phyloP scores from a whole-genome alignment of 2,329 filamentous ascomycete genomes.

The Ascochyta viciae-villosae region DNA sequence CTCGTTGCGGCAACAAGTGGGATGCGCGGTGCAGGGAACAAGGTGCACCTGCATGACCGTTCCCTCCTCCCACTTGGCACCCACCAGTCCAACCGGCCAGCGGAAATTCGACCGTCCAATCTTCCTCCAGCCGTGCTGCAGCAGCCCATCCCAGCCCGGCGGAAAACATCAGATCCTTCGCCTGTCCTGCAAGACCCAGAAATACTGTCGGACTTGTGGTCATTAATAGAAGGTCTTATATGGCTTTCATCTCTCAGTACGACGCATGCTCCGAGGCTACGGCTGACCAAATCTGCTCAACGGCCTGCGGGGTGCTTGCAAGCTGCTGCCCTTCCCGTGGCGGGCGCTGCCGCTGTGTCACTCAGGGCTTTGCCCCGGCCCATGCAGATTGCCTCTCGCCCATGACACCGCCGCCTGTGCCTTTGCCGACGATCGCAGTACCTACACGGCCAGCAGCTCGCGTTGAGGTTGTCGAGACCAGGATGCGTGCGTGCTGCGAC shows the following conservation, averaged over 20 bases:
- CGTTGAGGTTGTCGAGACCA: conserved; percentile 11
- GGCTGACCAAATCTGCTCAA: conserved; percentile 21
- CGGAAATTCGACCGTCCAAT: conserved; percentile 9
- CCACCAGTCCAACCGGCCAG: conserved; percentile 11
- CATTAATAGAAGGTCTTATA: conserved; percentile 45
- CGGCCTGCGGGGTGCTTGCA: conserved; percentile 28
- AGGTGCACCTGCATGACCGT: conserved; percentile 35
- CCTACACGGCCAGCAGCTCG: conserved; percentile 2
- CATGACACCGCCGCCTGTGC: conserved; percentile 8
- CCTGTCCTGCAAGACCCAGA: conserved; percentile 32
- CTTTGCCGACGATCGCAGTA: neutral
- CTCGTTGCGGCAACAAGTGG: conserved; percentile 30
- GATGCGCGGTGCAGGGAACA: conserved; percentile 28
- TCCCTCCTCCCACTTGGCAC: conserved; percentile 20
- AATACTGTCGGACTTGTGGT: conserved; percentile 44
- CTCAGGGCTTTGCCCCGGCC: conserved; percentile 12
- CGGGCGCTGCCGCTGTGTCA: conserved; percentile 31
- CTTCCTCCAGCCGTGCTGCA: conserved; percentile 29
- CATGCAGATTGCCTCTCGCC: conserved; percentile 1
- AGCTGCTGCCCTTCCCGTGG: conserved; percentile 21
- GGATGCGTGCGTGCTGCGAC: conserved; percentile 17
- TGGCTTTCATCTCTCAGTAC: conserved; percentile 42
- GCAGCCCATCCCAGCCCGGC: conserved; percentile 17
- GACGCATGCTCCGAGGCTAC: conserved; percentile 33
- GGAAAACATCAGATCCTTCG: conserved; percentile 15